A percentile compares a stretch with the other conserved stretches of the same genome.
Evolutionary conservation across 1,139 yeast genomes (phyloP).

Genomic region (Tardiomyces blankii): DNA sequence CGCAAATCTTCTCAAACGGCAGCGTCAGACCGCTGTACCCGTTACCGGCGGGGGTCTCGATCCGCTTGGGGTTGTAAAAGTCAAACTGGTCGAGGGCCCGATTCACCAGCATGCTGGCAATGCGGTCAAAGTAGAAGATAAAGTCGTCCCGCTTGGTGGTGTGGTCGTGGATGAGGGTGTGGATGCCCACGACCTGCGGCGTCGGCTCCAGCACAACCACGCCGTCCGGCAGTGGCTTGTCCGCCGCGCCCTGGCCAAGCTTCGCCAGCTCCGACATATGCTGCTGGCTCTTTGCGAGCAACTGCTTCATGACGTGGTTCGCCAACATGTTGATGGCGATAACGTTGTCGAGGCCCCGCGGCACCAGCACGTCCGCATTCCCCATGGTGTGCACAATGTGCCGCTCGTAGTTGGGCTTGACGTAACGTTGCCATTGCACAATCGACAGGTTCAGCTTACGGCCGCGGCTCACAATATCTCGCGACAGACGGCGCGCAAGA

Average conservation of each 20-base stretch:
- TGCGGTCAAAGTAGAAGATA: conserved; percentile 73
- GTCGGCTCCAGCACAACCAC: conserved; percentile 36
- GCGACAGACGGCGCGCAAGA: conserved; percentile 70
- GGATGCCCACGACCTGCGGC: conserved; percentile 63
- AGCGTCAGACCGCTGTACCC: conserved; percentile 32
- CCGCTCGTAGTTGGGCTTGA: conserved; percentile 81
- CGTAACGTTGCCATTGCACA: conserved; percentile 82
- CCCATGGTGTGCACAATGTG: conserved; percentile 69
- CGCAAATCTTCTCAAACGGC: conserved; percentile 41
- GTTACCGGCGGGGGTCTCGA: conserved; percentile 38
- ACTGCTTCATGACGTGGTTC: conserved; percentile 66
- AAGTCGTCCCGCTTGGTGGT: conserved; percentile 60
- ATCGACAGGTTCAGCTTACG: conserved; percentile 74
- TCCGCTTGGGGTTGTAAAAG: conserved; percentile 17
- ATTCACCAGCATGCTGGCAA: conserved; percentile 59
- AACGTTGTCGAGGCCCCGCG: conserved; percentile 74
- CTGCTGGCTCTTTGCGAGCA: conserved; percentile 48
- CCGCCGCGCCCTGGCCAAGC: conserved; percentile 33
- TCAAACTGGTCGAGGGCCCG: conserved; percentile 46
- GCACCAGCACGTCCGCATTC: conserved; percentile 76
- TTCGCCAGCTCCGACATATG: conserved; percentile 52
- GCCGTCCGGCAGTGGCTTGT: conserved; percentile 1
- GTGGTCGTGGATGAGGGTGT: conserved; percentile 53
- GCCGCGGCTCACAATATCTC: conserved; percentile 82
- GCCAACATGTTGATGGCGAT: conserved; percentile 74